phyloP scores from a whole-genome alignment of 2,329 filamentous ascomycete species.

The Thelonectria olida region DNA sequence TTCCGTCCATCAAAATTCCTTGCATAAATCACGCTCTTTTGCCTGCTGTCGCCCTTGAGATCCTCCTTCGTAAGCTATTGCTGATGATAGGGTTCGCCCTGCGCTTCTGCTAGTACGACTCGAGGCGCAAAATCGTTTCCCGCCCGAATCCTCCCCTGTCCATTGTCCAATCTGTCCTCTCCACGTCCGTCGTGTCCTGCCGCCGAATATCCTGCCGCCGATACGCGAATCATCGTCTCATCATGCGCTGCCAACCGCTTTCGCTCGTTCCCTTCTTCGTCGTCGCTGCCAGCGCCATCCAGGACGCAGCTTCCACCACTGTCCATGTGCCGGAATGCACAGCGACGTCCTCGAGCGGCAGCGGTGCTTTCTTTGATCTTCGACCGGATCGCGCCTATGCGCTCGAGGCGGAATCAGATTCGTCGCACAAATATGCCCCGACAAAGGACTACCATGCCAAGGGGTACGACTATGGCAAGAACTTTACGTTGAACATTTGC shows the following conservation, averaged over 20 bases:
- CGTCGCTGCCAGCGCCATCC: conserved; percentile 45
- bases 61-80: conserved; percentile 2
- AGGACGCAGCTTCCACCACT: conserved; percentile 52
- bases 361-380: conserved; percentile 68
- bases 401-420: conserved; percentile 52
- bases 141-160: not conserved
- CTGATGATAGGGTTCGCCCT: conserved; percentile 14
- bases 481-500: conserved; percentile 88
- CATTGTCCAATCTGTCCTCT: not conserved
- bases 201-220: not conserved
- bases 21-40: conserved; percentile 17
- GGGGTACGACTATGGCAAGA: conserved; percentile 80
- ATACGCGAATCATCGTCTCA: conserved; percentile 3
- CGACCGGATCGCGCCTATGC: conserved; percentile 61
- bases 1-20: conserved; percentile 1
- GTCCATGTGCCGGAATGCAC: conserved; percentile 61
- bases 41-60: not conserved
- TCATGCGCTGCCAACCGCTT: conserved; percentile 41
- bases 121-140: conserved; percentile 14
- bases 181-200: conserved; percentile 2
- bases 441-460: conserved; percentile 68
- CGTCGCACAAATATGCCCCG: conserved; percentile 51
- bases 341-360: conserved; percentile 63
- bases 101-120: conserved; percentile 3
- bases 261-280: conserved; percentile 49